Evolutionary conservation across 129 eudicot species (phyloP).

Genomic region (Gnaphalium uliginosum): DNA sequence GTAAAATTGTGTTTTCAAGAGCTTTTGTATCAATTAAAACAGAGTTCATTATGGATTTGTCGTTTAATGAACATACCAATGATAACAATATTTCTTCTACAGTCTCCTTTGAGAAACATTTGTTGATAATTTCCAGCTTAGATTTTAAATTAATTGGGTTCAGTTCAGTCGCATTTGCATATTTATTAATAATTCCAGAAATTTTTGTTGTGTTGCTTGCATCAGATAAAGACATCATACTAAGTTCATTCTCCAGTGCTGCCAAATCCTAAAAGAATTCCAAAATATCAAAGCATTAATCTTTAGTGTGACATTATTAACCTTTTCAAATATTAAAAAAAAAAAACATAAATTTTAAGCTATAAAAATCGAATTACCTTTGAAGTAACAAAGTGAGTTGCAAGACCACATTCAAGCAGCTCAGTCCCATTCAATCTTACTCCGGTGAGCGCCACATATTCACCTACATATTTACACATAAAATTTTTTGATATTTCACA

Average conservation of each 20-base stretch:
- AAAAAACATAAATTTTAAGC: neutral
- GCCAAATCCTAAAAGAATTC: conserved; percentile 27
- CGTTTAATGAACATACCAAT: conserved; percentile 34
- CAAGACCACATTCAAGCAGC: conserved; percentile 58
- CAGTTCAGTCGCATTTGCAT: neutral
- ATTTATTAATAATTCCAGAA: conserved; percentile 24
- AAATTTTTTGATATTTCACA: neutral
- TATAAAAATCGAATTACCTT: conserved; percentile 31
- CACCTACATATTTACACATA: conserved; percentile 29
- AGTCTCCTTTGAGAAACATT: conserved; percentile 44
- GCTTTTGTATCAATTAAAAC: neutral
- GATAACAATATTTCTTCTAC: conserved; percentile 48
- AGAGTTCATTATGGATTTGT: no score
- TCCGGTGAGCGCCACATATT: conserved; percentile 54
- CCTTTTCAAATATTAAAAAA: neutral
- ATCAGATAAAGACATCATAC: conserved; percentile 21
- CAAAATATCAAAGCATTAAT: neutral
- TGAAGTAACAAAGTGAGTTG: conserved; percentile 54
- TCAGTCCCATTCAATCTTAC: conserved; percentile 42
- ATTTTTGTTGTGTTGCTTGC: conserved; percentile 23
- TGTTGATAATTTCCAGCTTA: conserved; percentile 41
- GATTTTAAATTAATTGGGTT: neutral
- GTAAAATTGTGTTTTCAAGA: neutral
- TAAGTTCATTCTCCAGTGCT: conserved; percentile 37
- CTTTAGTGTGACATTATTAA: no score